Conservation (phyloP, 2,329 filamentous ascomycete genomes). For the Mollisiaceae sp. region DNA sequence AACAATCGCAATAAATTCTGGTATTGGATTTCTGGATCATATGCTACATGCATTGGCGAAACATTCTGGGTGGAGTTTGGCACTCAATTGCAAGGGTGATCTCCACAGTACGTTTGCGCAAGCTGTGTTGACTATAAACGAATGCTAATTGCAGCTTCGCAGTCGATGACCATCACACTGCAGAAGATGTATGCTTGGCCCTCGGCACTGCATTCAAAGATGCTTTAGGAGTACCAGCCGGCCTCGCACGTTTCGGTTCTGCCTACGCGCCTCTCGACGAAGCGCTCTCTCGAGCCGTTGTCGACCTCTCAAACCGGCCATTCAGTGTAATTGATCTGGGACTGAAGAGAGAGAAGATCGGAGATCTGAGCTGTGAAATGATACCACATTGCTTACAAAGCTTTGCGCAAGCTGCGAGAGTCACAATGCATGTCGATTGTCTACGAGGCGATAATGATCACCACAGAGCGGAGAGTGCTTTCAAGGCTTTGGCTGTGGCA, state of each 20-base stretch:
- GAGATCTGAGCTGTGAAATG: conserved; percentile 94
- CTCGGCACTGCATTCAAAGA: conserved; percentile 84
- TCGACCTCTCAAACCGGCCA: conserved; percentile 93
- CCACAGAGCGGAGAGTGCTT: conserved; percentile 93
- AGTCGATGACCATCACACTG: conserved; percentile 99
- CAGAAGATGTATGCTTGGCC: conserved; percentile 93
- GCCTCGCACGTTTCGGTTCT: conserved; percentile 87
- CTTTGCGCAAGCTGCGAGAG: conserved; percentile 86
- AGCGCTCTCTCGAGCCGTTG: conserved; percentile 88
- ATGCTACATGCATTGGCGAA: conserved; percentile 98
- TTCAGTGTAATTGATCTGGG: conserved; percentile 84
- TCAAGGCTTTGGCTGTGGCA: conserved; percentile 93
- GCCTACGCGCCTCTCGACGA: conserved; percentile 96
- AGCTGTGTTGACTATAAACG: neutral
- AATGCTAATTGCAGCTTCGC: conserved; percentile 21
- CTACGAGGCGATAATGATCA: conserved; percentile 92
- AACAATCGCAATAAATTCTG: conserved; percentile 85
- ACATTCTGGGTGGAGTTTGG: conserved; percentile 92
- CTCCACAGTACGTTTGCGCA: conserved; percentile 72
- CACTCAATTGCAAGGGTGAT: conserved; percentile 83
- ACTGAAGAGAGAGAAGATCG: conserved; percentile 89
- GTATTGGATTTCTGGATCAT: conserved; percentile 97
- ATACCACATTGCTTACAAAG: conserved; percentile 93
- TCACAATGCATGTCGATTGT: conserved; percentile 96
- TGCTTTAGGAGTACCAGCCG: conserved; percentile 77